Percentiles rank a stretch among this genome's conserved stretches.
Evolutionary conservation across 768 basidiomycete genomes (phyloP).

Genomic region (Collybia sp.): DNA sequence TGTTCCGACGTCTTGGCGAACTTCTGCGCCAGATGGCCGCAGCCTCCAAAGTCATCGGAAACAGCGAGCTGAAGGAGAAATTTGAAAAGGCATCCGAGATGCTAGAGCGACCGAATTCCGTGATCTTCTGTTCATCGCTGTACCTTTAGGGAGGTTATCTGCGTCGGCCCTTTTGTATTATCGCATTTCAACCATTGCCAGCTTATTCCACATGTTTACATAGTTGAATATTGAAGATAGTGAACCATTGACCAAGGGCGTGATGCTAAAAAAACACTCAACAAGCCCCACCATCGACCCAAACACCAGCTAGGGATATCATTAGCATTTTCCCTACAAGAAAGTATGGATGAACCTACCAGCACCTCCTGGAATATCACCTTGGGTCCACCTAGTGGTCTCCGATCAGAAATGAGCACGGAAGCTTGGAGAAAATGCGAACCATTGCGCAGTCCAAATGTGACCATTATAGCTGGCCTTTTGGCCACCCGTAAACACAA

Average conservation of each 20-base stretch:
- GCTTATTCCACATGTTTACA: no score
- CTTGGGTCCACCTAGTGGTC: conserved; percentile 44
- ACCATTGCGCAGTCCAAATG: conserved; percentile 58
- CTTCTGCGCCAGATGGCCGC: conserved; percentile 94
- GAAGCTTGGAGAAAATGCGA: neutral
- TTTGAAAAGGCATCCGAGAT: conserved; percentile 90
- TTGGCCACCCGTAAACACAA: conserved; percentile 41
- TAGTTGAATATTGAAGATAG: no score
- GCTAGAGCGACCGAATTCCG: conserved; percentile 91
- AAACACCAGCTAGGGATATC: conserved; percentile 40
- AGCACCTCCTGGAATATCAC: conserved; percentile 48
- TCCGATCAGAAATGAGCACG: neutral
- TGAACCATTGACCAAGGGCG: no score
- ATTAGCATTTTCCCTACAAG: neutral
- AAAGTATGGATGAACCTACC: conserved; percentile 25
- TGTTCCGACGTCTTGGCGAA: conserved; percentile 92
- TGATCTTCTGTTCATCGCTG: conserved; percentile 86
- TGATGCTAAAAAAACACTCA: conserved; percentile 11
- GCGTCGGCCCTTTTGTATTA: conserved; percentile 1
- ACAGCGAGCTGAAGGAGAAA: conserved; percentile 88
- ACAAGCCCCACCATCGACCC: conserved; percentile 47
- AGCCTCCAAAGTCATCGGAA: conserved; percentile 95
- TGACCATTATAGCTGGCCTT: conserved; percentile 41
- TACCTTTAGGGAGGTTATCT: conserved; percentile 47
- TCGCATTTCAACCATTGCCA: neutral